Base-by-base conservation (phyloP, 164 flowering plant species). In the Tinospora cordifolia region DNA sequence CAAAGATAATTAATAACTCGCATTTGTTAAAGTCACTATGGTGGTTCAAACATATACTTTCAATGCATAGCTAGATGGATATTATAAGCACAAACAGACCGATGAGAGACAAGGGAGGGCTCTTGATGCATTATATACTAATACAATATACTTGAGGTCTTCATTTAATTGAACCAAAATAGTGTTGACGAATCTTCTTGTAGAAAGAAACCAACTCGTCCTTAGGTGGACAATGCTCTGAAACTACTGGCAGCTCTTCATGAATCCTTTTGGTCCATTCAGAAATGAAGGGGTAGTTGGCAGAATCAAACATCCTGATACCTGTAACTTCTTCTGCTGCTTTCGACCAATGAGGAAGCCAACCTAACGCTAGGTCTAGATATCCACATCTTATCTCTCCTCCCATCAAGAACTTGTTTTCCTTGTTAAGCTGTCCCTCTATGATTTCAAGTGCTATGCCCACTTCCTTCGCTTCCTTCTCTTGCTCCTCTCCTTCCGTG, bases 401-500 rank as follows among this genome's bases (percentile, higher is more conserved):
- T 41, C 69, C 69, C 14, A 67, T 14, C 26, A 67, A 67, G 5
- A 3, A 36, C 46, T 46, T 49, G 2, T 15, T 14, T 8, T 46
- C n/a, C n/a, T n/a, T n/a, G n/a, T n/a, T 41, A 5, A 67, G 36
- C 21, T 49, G 38, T 6, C n/a, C 39, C n/a, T 67, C 69, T 2
- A 67, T 15, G 38, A 67, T 24, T 12, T 44, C 60, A 25, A 67
- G 47, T 10, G 36, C 57, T 39, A 24, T 39, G 2, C 3, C 11
- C 4, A n/a, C 38, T 46, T n/a, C 22, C 15, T 49, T 49, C 38
- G 25, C 22, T 27, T 13, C 60, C 19, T 46, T 49, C 36, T 46
- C 57, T 67, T 49, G 69, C 6, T 47, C n/a, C 15, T 67, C 60
- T 67, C 69, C 69, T 25, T 47, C 39, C 17, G 69, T 44, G 2